Base-by-base conservation (phyloP, 225 moss, liverwort and hornwort genomes). In the Rhytidiadelphus loreus region DNA sequence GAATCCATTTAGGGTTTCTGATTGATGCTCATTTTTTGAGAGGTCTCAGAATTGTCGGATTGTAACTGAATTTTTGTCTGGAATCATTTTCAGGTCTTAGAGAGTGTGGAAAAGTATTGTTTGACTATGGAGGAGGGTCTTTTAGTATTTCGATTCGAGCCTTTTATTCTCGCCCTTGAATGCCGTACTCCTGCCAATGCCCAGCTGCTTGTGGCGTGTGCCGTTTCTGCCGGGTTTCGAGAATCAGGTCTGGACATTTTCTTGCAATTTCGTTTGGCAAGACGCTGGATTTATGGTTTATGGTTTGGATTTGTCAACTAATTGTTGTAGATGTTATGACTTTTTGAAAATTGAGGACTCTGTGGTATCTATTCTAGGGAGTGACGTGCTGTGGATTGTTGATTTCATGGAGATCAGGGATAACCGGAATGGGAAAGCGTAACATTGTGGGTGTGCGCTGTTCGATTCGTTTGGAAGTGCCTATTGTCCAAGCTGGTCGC, bases 161-260 rank as follows among this genome's bases (percentile, higher is more conserved):
- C 98, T 72, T 99, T 99, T 63, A 96, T 99, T 92, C 93, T 99
- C 35, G 98, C 97, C n/a, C 95, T 99, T 33, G 98, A 97, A 86
- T 97, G 97, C 85, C 92, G 91, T 46, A 94, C 95, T 83, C 88
- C 94, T 87, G 77, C 87, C 63, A 87, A 94, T 86, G 96, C 96
- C 37, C 97, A 96, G 87, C 86, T 93, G 76, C 91, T 99, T 62
- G 91, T 97, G 56, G 85, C 92, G 37, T 99, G 96, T 89, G 97
- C 97, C 46, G 56, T 93, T 69, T 90, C 95, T 29, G 95, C 98
- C 41, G 98, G 98, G 39, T 96, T 93, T 85, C 94, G 98, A 75
- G 98, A 98, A 93, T 97, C 98, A 89, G 96, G 96, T 94, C 28
- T 77, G 86, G 64, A 25, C 35, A 58, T 85, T 44, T 59, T 60